Conservation (phyloP, 257 asterid genomes). For the Solanum chiquidenum region DNA sequence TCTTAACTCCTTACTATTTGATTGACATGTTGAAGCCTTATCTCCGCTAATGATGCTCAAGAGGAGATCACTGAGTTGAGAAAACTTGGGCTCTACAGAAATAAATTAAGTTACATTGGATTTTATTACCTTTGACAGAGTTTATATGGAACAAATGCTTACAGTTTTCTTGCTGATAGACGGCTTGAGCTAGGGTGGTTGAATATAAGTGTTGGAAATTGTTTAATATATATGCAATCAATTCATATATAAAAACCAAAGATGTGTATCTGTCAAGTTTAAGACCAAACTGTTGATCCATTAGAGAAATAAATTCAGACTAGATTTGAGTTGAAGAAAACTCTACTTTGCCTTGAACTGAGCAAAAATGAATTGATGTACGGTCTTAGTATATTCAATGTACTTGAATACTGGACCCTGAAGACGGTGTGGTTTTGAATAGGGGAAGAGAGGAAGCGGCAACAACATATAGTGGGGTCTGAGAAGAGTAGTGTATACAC, state of each 20-base stretch:
- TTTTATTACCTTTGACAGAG: neutral
- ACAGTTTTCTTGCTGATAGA: neutral
- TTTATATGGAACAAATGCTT: neutral
- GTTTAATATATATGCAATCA: neutral
- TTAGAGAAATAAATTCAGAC: neutral
- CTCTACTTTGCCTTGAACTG: neutral
- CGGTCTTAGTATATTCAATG: neutral
- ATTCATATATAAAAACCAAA: neutral
- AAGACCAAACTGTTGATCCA: neutral
- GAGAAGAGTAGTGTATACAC: neutral
- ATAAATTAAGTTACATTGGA: neutral
- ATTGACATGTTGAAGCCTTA: neutral
- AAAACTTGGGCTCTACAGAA: neutral
- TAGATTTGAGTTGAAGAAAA: neutral
- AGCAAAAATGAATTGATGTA: neutral
- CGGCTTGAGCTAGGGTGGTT: neutral
- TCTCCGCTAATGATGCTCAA: neutral
- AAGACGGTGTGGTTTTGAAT: neutral
- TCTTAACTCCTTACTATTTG: neutral
- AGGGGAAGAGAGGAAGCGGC: neutral
- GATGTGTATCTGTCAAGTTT: neutral
- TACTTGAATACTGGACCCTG: neutral
- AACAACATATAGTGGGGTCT: neutral
- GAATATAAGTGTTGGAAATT: neutral
- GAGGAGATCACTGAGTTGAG: neutral